These are phyloP conservation scores for Rhododendron henanense DNA, from an alignment of 148 eudicot species.

Conservation along the genomic window DNA sequence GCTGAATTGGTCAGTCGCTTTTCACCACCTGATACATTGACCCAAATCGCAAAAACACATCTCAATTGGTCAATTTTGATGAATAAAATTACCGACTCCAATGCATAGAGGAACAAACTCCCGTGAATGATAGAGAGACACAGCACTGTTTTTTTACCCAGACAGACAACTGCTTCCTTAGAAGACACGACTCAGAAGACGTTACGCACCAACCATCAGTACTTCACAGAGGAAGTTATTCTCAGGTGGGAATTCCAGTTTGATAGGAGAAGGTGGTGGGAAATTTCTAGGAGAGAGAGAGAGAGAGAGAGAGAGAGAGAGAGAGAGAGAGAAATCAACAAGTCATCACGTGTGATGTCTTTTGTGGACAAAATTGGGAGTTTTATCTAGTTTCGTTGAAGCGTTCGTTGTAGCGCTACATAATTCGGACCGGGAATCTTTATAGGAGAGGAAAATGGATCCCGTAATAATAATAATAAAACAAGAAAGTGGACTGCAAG, in stretches of 20 bases:
- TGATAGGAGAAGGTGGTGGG: neutral
- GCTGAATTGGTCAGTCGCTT: neutral
- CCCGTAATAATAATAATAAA: neutral
- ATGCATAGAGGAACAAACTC: neutral
- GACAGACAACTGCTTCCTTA: neutral
- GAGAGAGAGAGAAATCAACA: neutral
- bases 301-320: neutral
- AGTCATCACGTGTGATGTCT: neutral
- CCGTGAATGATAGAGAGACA: neutral
- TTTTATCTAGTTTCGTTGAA: neutral
- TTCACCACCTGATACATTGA: constrained; percentile 6
- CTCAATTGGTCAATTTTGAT: neutral
- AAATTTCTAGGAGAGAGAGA: constrained; percentile 8
- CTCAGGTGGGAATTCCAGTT: neutral
- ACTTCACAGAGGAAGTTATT: neutral
- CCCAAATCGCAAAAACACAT: neutral
- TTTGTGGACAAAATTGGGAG: neutral
- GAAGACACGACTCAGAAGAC: neutral
- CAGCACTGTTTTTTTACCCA: neutral
- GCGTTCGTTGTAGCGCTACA: neutral
- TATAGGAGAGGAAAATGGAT: neutral
- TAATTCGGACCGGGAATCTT: neutral
- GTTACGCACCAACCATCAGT: neutral
- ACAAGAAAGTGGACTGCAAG: neutral
- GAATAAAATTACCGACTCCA: neutral